Evolutionary conservation across 2,329 filamentous ascomycete genomes (phyloP).

Genomic region (Xylariales sp.): DNA sequence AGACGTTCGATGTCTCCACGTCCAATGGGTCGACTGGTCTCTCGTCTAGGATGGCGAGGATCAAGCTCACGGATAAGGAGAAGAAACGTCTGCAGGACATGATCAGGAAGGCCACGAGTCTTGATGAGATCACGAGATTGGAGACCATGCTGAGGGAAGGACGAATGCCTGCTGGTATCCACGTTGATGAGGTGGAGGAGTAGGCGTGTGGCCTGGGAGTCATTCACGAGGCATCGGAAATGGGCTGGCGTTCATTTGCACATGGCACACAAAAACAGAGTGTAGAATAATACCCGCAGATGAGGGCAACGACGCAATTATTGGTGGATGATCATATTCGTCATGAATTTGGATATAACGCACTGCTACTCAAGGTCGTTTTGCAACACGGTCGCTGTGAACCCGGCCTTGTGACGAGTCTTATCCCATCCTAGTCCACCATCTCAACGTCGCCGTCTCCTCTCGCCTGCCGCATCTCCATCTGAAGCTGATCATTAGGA

Average conservation of each 20-base stretch:
- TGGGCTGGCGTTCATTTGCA: neutral
- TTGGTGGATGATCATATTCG: neutral
- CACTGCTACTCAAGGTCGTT: no score
- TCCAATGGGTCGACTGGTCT: conserved; percentile 40
- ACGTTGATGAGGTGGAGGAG: conserved; percentile 58
- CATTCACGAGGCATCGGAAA: no score
- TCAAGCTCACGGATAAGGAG: conserved; percentile 85
- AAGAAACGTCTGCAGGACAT: conserved; percentile 78
- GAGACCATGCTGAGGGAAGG: conserved; percentile 93
- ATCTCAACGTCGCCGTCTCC: conserved; percentile 52
- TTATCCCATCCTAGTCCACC: conserved; percentile 50
- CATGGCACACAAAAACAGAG: neutral
- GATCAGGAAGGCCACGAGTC: conserved; percentile 81
- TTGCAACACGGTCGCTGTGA: no score
- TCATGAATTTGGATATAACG: no score
- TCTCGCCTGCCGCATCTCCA: conserved; percentile 47
- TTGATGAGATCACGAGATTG: conserved; percentile 83
- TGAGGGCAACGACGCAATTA: neutral
- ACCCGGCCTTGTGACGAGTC: no score
- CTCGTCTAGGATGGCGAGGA: conserved; percentile 63
- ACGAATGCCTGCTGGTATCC: conserved; percentile 67
- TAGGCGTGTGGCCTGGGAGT: conserved; percentile 32
- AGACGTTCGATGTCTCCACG: conserved; percentile 59
- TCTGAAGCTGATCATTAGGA: conserved; percentile 49
- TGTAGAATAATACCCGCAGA: neutral